These are phyloP conservation scores for Colletotrichum sp. DNA, from an alignment of 2,329 filamentous ascomycete genomes.

Conservation along the genomic window DNA sequence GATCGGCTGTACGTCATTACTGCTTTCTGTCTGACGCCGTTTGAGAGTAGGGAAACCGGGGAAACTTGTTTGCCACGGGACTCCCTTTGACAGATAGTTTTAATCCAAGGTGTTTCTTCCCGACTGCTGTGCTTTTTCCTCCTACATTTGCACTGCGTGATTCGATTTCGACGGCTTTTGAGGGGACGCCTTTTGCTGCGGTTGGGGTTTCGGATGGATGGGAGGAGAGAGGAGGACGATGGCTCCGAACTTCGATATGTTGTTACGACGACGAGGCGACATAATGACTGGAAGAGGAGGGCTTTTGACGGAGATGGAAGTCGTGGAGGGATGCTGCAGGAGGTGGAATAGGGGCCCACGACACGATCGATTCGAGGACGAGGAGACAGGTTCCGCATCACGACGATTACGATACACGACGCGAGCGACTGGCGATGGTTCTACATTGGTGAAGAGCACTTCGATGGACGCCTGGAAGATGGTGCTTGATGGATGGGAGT, in stretches of 20 bases:
- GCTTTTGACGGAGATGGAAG: background rate
- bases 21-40: background rate
- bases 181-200: background rate
- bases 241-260: background rate
- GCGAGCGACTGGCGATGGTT: background rate
- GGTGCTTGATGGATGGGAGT: background rate
- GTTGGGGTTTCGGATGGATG: background rate
- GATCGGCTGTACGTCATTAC: conserved; percentile 15
- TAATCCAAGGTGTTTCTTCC: background rate
- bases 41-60: background rate
- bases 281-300: background rate
- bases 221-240: background rate
- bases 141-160: background rate
- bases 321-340: accelerated
- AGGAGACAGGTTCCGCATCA: background rate
- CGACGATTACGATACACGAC: background rate
- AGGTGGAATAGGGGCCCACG: background rate
- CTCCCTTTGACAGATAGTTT: background rate
- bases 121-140: background rate
- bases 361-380: background rate
- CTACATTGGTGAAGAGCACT: background rate
- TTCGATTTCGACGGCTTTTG: background rate
- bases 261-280: background rate
- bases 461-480: accelerated
- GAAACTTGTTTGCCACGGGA: background rate